phyloP scores from a whole-genome alignment of 768 basidiomycete genomes.

The Cystoderma amianthinum region DNA sequence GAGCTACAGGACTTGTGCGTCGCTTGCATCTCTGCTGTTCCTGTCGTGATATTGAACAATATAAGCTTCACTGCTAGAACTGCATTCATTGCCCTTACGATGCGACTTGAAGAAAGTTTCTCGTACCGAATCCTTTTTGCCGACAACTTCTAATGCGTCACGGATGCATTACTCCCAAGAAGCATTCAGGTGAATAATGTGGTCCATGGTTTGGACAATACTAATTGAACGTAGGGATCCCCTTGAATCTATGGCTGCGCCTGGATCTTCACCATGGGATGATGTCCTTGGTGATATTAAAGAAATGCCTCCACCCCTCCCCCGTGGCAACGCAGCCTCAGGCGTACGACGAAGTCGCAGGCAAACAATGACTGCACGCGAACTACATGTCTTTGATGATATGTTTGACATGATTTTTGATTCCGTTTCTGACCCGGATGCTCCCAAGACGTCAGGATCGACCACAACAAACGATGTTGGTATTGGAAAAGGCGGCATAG shows the following conservation, averaged over 20 bases:
- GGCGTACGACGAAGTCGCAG: constrained; percentile 20
- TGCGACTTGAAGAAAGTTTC: no score
- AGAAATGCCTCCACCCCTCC: constrained; percentile 7
- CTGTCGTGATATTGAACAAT: neutral
- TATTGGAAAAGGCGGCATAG: constrained; percentile 21
- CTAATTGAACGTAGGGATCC: neutral
- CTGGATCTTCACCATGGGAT: constrained; percentile 8
- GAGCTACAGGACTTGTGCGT: neutral
- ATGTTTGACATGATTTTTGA: constrained; percentile 72
- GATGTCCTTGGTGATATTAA: constrained; percentile 8
- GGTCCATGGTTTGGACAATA: no score
- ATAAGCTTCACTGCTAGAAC: neutral
- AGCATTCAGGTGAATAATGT: neutral
- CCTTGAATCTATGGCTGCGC: neutral
- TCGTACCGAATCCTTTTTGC: no score
- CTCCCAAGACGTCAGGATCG: constrained; percentile 10
- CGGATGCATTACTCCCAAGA: no score
- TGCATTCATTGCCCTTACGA: neutral
- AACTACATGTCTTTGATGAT: constrained; percentile 59
- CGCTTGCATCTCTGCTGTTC: neutral
- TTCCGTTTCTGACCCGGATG: constrained; percentile 13
- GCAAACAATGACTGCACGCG: constrained; percentile 63
- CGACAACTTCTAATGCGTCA: no score
- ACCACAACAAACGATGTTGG: constrained; percentile 6
- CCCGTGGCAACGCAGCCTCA: constrained; percentile 9